Evolutionary conservation across 352 stramenopile genomes (phyloP).

Genomic region (Phytophthora pistaciae): DNA sequence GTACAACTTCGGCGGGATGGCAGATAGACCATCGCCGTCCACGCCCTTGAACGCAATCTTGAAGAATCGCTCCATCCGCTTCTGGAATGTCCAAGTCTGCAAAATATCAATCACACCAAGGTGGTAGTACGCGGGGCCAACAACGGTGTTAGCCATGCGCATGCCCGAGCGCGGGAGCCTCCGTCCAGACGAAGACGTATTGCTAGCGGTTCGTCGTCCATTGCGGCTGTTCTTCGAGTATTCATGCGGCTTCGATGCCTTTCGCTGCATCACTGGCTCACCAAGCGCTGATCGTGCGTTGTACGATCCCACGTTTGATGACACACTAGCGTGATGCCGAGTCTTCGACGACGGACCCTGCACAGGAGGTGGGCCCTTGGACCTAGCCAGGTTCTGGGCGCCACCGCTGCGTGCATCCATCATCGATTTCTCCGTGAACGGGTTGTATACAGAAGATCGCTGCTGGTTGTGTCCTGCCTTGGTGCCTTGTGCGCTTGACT

Average conservation of each 20-base stretch:
- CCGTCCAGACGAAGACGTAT: slow-evolving; percentile 76
- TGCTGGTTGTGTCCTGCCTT: slow-evolving; percentile 28
- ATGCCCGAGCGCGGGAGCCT: slow-evolving; percentile 82
- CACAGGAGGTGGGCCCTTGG: slow-evolving; percentile 34
- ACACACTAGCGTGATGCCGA: slow-evolving; percentile 76
- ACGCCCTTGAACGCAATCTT: slow-evolving; percentile 90
- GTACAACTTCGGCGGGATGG: slow-evolving; percentile 87
- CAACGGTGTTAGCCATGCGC: slow-evolving; percentile 87
- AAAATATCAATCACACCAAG: slow-evolving; percentile 93
- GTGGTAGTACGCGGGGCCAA: slow-evolving; percentile 91
- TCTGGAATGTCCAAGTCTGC: slow-evolving; percentile 91
- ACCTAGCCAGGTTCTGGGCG: slow-evolving; percentile 36
- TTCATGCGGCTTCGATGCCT: slow-evolving; percentile 64
- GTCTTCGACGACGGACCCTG: slow-evolving; percentile 32
- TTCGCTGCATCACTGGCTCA: slow-evolving; percentile 45
- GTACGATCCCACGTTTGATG: slow-evolving; percentile 49
- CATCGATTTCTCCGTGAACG: slow-evolving; percentile 75
- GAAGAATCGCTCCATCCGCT: slow-evolving; percentile 88
- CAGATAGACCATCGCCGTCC: slow-evolving; percentile 84
- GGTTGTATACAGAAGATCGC: slow-evolving; percentile 56
- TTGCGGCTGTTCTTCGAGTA: slow-evolving; percentile 43
- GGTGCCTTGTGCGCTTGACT: slow-evolving; percentile 11
- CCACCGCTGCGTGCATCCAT: slow-evolving; percentile 62
- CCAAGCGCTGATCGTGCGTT: slow-evolving; percentile 19
- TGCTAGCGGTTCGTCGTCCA: slow-evolving; percentile 62